A percentile compares a stretch with the other conserved stretches of the same genome.
Evolutionary conservation across 192 early-diverging fungal species (phyloP).

Genomic region (Linnemannia hyalina): DNA sequence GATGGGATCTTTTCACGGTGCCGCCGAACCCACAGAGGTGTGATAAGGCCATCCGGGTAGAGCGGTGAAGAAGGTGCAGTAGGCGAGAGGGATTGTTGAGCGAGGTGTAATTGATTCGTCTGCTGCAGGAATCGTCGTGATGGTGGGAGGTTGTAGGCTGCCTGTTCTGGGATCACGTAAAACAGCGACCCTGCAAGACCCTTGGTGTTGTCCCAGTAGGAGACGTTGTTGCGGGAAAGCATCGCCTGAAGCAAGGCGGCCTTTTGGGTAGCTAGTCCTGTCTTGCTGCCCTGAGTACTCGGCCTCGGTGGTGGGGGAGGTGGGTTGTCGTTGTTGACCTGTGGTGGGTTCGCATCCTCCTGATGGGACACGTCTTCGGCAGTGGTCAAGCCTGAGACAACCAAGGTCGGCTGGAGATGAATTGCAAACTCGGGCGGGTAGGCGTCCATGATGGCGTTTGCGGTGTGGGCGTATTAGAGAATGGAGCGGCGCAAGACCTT

Average conservation of each 20-base stretch:
- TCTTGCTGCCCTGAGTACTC: slow-evolving; percentile 16
- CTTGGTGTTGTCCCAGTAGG: slow-evolving; percentile 39
- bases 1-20: slow-evolving; percentile 74
- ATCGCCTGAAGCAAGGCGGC: slow-evolving; percentile 48
- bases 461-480: not conserved
- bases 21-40: slow-evolving; percentile 74
- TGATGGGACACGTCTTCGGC: slow-evolving; percentile 45
- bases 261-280: slow-evolving; percentile 44
- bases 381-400: slow-evolving; percentile 61
- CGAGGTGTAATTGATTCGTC: slow-evolving; percentile 25
- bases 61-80: slow-evolving; percentile 74
- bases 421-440: slow-evolving; percentile 70
- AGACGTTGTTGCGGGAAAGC: slow-evolving; percentile 47
- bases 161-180: slow-evolving; percentile 50
- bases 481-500: not conserved
- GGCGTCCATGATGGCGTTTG: slow-evolving; percentile 61
- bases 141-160: slow-evolving; percentile 36
- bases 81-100: slow-evolving; percentile 75
- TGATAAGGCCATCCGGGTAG: slow-evolving; percentile 89
- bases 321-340: slow-evolving; percentile 1
- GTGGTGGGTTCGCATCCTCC: slow-evolving; percentile 9
- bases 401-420: slow-evolving; percentile 70
- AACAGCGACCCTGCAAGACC: slow-evolving; percentile 39
- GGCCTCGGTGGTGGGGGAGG: slow-evolving; percentile 40
- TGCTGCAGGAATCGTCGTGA: slow-evolving; percentile 51